phyloP scores from a whole-genome alignment of 805 yeast species.

The Candida oleophila region DNA sequence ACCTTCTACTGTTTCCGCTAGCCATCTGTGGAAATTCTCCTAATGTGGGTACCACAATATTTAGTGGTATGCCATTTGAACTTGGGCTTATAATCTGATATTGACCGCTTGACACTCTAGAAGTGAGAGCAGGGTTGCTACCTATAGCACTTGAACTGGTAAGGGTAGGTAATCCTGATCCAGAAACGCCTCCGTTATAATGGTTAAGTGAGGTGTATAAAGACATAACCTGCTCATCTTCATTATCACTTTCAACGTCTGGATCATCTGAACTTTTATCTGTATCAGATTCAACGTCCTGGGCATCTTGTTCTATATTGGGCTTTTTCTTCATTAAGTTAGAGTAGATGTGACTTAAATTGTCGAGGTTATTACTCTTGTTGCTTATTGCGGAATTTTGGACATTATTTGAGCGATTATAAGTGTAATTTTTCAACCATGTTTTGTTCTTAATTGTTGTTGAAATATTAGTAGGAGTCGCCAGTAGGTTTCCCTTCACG shows the following conservation, averaged over 20 bases:
- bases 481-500: not conserved
- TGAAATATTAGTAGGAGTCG: constrained; percentile 1
- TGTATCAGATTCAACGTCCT: constrained; percentile 2
- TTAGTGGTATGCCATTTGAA: constrained; percentile 15
- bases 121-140: constrained; percentile 18
- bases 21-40: constrained; percentile 42
- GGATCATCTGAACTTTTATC: constrained; percentile 11
- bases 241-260: constrained; percentile 42
- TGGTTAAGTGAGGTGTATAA: constrained; percentile 54
- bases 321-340: constrained; percentile 17
- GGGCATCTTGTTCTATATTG: not conserved
- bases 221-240: constrained; percentile 71
- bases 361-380: constrained; percentile 25
- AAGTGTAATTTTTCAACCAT: constrained; percentile 32
- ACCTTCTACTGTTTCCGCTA: constrained; percentile 11
- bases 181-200: not conserved
- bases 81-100: not conserved
- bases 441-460: constrained; percentile 6
- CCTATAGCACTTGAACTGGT: constrained; percentile 13
- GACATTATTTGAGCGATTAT: constrained; percentile 2
- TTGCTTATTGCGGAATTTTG: not conserved
- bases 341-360: constrained; percentile 23
- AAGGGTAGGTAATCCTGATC: not conserved
- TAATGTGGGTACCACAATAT: constrained; percentile 35
- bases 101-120: constrained; percentile 7